A percentile compares a stretch with the other conserved stretches of the same genome.
These are phyloP conservation scores for Typha latifolia DNA, from an alignment of 176 grass and related monocot genomes.

Conservation along the genomic window DNA sequence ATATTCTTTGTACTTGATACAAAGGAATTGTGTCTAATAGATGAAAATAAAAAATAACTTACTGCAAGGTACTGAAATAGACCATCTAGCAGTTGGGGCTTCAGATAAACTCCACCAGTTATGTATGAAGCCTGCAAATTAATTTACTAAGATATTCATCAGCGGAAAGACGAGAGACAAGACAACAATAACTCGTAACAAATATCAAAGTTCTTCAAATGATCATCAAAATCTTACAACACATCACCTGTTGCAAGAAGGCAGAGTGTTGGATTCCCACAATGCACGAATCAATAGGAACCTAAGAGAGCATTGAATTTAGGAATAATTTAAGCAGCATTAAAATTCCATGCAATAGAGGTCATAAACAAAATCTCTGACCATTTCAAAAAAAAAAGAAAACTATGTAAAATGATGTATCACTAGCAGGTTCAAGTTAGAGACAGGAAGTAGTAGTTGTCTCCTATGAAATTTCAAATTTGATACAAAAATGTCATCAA, in stretches of 20 bases:
- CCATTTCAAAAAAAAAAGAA: not conserved
- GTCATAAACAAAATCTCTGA: not conserved
- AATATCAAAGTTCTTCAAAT: constrained; percentile 1
- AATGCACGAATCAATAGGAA: constrained; percentile 95
- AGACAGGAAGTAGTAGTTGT: too few species aligned
- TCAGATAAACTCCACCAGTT: constrained; percentile 91
- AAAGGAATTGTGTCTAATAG: not conserved
- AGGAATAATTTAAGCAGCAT: not conserved
- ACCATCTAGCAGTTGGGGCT: constrained; percentile 75
- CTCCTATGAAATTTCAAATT: too few species aligned
- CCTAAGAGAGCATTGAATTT: constrained; percentile 23
- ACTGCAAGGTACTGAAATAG: constrained; percentile 88
- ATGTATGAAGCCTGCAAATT: constrained; percentile 81
- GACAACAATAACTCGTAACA: not conserved
- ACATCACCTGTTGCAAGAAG: constrained; percentile 81
- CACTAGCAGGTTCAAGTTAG: too few species aligned
- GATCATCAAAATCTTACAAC: not conserved
- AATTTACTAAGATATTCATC: constrained; percentile 14
- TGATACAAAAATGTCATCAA: too few species aligned
- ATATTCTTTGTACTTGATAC: not conserved
- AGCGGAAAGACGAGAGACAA: constrained; percentile 11
- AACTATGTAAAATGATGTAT: too few species aligned
- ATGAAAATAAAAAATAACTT: constrained; percentile 9
- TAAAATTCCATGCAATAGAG: not conserved
- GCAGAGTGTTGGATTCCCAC: constrained; percentile 83